Evolutionary conservation across 495 filamentous ascomycete species (phyloP).

Genomic region (Aspergillus hancockii): DNA sequence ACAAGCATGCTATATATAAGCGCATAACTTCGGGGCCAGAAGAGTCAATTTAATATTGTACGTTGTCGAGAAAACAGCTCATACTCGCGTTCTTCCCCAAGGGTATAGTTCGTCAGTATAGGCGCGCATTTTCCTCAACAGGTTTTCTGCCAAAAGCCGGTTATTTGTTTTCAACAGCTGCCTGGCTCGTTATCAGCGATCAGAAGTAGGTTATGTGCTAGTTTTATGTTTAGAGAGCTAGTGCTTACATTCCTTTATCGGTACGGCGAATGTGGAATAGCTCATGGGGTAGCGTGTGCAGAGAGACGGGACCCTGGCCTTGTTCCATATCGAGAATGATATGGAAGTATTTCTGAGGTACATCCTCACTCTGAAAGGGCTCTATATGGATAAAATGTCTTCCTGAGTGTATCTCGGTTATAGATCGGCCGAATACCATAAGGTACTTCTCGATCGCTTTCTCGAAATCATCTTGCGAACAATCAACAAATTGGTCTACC

Average conservation of each 20-base stretch:
- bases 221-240: not conserved
- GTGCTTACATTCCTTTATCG: conserved; percentile 1
- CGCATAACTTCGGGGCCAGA: not conserved
- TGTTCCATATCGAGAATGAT: not conserved
- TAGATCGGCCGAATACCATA: not conserved
- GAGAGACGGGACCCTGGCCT: not conserved
- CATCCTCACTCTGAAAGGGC: not conserved
- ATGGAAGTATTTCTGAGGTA: conserved; percentile 3
- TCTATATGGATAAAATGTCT: conserved; percentile 1
- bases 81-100: not conserved
- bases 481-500: not conserved
- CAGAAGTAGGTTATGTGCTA: not conserved
- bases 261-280: not conserved
- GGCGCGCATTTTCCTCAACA: not conserved
- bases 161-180: not conserved
- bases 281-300: not conserved
- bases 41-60: not conserved
- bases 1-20: not conserved
- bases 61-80: not conserved
- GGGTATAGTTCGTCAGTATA: not conserved
- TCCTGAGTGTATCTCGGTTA: not conserved
- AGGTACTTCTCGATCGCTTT: not conserved
- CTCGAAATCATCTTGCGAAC: not conserved
- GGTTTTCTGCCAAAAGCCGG: not conserved
- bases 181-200: not conserved